Conservation (phyloP, 345 rosid genomes). For the Camelina neglecta region DNA sequence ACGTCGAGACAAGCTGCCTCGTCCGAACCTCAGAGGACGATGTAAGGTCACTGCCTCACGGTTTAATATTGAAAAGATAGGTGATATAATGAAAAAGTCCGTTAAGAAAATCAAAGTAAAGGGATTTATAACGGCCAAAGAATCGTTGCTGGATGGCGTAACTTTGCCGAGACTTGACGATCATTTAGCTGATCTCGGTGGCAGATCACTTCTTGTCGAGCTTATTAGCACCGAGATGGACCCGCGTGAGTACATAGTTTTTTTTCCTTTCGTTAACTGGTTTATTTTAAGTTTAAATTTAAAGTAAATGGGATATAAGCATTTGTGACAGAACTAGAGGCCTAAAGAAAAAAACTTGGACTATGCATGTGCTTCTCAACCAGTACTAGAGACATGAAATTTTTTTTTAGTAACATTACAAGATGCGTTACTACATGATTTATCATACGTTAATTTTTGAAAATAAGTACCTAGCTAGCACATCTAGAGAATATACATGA, state of each 20-base stretch:
- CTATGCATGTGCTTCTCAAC: too few relatives aligned
- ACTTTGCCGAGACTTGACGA: slow-evolving; percentile 31
- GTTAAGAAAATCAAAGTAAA: slow-evolving; percentile 37
- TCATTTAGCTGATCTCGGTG: slow-evolving; percentile 8
- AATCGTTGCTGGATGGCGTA: not conserved
- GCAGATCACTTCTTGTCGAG: slow-evolving; percentile 39
- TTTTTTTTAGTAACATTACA: too few relatives aligned
- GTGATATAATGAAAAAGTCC: not conserved
- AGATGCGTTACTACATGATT: too few relatives aligned
- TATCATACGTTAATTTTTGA: too few relatives aligned
- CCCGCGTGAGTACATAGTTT: slow-evolving; percentile 4
- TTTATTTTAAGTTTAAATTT: too few relatives aligned
- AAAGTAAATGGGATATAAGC: too few relatives aligned
- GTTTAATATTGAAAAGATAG: slow-evolving; percentile 3
- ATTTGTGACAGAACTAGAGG: too few relatives aligned
- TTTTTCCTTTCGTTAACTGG: not conserved
- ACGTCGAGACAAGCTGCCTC: slow-evolving; percentile 25
- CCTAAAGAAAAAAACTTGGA: too few relatives aligned
- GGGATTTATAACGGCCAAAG: slow-evolving; percentile 38
- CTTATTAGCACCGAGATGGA: slow-evolving; percentile 29
- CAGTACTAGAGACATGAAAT: too few relatives aligned
- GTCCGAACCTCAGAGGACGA: slow-evolving; percentile 21
- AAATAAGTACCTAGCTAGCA: too few relatives aligned
- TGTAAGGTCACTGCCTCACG: slow-evolving; percentile 41
- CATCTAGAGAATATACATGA: too few relatives aligned